Evolutionary conservation across 1,284 basidiomycete genomes (phyloP), one percentile per base, ranked within the genome.

Genomic region (Neonothopanus nambi): DNA sequence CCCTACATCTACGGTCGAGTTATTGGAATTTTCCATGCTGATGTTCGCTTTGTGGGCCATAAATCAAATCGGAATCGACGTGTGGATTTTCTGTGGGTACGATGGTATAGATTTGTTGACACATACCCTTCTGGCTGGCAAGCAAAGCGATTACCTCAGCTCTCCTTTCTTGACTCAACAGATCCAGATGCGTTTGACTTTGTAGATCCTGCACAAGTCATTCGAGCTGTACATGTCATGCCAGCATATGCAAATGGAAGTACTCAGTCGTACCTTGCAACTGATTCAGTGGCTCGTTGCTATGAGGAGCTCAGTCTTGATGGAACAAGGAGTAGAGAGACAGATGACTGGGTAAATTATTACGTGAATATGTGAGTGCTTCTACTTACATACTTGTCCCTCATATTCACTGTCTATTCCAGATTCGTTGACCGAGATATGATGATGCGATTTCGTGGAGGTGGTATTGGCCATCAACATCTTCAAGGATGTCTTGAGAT

Each of bases 1-100:
- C 64, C 64, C 0, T 75, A 67, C 52, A 69, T 66, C 67, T 77
- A 74, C 59, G 28, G 30, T 6, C 46, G 33, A 12, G 21, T 48
- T 23, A 37, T 48, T 18, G 46, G 46, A 4, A 20, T 36, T 5
- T 48, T 36, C 37, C 46, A 48, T 23, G 61, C 57, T 7, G 57
- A 61, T 12, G 60, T 73, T 15, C 24, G 48, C 4, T 46, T 64
- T 33, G 38, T 48, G 18, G 48, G 23, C 3, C 6, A 9, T 5
- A 23, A n/a, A 15, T n/a, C 41, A 23, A 43, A 11, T 21, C 5
- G 5, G 7, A 23, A 23, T 7, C n/a, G 7, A 20, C 11, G 6
- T 3, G 3, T 48, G 3, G 46, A 48, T 38, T n/a, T 48, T 18
- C 46, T 48, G 7, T 38, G 18, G 26, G 46, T 48, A 9, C 46